Base-by-base conservation (phyloP, 2,329 filamentous ascomycete genomes). In the Colletotrichum coccodes region DNA sequence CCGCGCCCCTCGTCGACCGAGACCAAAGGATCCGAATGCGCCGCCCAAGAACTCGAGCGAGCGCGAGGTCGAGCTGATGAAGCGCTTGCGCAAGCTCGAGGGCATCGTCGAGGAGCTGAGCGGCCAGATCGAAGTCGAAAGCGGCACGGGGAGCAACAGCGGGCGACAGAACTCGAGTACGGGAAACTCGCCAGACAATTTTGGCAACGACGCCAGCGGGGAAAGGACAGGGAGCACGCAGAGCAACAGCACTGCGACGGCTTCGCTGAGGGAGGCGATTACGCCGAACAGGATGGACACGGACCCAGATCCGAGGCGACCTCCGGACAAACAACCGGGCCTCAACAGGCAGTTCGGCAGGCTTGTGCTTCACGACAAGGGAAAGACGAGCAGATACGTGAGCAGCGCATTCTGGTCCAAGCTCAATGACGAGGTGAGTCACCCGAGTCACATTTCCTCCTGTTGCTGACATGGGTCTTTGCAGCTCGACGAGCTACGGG, bases 371-470 rank as follows among this genome's bases (percentile, higher is more conserved):
- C 91, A 91, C 70, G 91, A 94, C 67, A 85, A 85, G 63, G 90
- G 90, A 44, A 89, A 88, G 68, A 91, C 88, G 56, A 90, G 89
- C 63, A 84, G 91, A 76, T 95, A 94, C 76, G 89, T 95, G 72
- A 93, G 91, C 80, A 93, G 89, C 76, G 91, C 88, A 7, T 93
- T 94, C 74, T 94, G 91, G 91, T 89, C 91, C 23, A 92, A 88
- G 70, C 84, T 95, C 59, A 92, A 90, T 68, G 92, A 94, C 60
- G 92, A 94, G 84, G 90, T 91, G 79, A 62, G 81, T 72, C 16
- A 40, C 23, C 23, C 38, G 6, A 32, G 7, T 26, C n/a, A n/a
- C 5, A 18, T 26, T 42, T 60, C 30, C 72, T 71, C 75, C 73
- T 57, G 71, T 73, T 50, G 70, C 63, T 70, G 44, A 70, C 63